Percentiles rank a stretch among this genome's conserved stretches.
Conservation (phyloP, 1,284 basidiomycete species). For the Volvariella surrecta region DNA sequence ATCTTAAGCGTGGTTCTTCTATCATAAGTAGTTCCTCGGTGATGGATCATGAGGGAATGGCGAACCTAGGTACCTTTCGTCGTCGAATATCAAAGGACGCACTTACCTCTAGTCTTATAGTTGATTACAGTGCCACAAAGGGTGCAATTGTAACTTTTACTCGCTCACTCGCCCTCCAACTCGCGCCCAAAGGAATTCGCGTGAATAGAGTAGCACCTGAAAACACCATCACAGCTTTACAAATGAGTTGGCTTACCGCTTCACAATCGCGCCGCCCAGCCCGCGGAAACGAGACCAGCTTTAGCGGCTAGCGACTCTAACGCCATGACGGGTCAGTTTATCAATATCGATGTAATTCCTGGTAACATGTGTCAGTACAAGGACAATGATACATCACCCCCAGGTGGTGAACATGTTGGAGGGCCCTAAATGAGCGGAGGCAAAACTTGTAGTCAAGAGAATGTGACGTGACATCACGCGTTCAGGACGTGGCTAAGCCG, state of each 20-base stretch:
- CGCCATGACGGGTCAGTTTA: slow-evolving; percentile 26
- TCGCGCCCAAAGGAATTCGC: slow-evolving; percentile 50
- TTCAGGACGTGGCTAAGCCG: too few relatives aligned
- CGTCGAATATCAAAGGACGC: background rate
- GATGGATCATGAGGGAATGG: slow-evolving; percentile 42
- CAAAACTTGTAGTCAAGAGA: too few relatives aligned
- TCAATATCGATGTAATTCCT: too few relatives aligned
- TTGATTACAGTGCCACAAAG: slow-evolving; percentile 55
- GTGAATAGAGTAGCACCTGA: slow-evolving; percentile 50
- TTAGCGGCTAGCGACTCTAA: slow-evolving; percentile 32
- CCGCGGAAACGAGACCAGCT: slow-evolving; percentile 44
- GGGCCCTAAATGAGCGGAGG: too few relatives aligned
- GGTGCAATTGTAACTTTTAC: slow-evolving; percentile 50
- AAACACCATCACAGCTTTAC: slow-evolving; percentile 44
- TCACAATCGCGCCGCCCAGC: slow-evolving; percentile 43
- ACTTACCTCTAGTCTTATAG: slow-evolving; percentile 18
- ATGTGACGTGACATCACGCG: too few relatives aligned
- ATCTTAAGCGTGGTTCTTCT: slow-evolving; percentile 48
- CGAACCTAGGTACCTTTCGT: slow-evolving; percentile 16
- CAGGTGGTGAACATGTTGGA: too few relatives aligned
- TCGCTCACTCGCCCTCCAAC: slow-evolving; percentile 43
- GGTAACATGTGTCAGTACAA: too few relatives aligned
- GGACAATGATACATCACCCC: too few relatives aligned
- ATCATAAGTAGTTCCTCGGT: slow-evolving; percentile 63
- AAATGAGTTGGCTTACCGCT: slow-evolving; percentile 42